phyloP scores from a whole-genome alignment of 176 grass and related monocot species.

The Panicum miliaceum region DNA sequence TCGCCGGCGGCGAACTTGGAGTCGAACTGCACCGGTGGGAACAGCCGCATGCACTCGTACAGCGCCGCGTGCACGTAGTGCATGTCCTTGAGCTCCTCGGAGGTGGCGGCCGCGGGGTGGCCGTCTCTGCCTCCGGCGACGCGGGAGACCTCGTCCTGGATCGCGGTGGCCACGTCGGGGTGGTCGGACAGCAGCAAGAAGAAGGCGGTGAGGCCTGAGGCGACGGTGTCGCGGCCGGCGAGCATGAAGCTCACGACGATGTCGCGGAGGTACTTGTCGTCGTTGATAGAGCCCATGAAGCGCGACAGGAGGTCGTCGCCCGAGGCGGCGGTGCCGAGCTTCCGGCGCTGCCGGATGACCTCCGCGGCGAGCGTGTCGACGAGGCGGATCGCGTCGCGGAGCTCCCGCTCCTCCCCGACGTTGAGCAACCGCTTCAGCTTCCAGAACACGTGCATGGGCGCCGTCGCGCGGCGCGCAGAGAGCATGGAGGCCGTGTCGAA shows the following conservation, averaged over 20 bases:
- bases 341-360: slow-evolving; percentile 72
- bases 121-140: slow-evolving; percentile 2
- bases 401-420: slow-evolving; percentile 67
- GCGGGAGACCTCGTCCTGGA: slow-evolving; percentile 55
- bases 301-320: slow-evolving; percentile 80
- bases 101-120: not conserved
- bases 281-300: slow-evolving; percentile 68
- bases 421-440: slow-evolving; percentile 69
- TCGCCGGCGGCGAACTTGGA: slow-evolving; percentile 74
- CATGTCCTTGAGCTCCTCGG: slow-evolving; percentile 60
- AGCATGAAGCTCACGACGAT: slow-evolving; percentile 94
- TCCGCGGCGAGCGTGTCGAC: slow-evolving; percentile 69
- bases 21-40: slow-evolving; percentile 87
- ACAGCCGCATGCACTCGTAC: slow-evolving; percentile 77
- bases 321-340: slow-evolving; percentile 53
- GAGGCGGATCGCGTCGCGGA: slow-evolving; percentile 60
- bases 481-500: slow-evolving; percentile 81
- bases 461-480: slow-evolving; percentile 63
- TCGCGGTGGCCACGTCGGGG: slow-evolving; percentile 49
- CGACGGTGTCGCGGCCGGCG: slow-evolving; percentile 76
- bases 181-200: slow-evolving; percentile 73
- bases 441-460: slow-evolving; percentile 65
- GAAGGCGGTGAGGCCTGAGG: slow-evolving; percentile 74
- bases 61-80: slow-evolving; percentile 84
- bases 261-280: slow-evolving; percentile 84